These are phyloP conservation scores for Bacterosira constricta DNA, from an alignment of 108 stramenopile species.

Conservation along the genomic window DNA sequence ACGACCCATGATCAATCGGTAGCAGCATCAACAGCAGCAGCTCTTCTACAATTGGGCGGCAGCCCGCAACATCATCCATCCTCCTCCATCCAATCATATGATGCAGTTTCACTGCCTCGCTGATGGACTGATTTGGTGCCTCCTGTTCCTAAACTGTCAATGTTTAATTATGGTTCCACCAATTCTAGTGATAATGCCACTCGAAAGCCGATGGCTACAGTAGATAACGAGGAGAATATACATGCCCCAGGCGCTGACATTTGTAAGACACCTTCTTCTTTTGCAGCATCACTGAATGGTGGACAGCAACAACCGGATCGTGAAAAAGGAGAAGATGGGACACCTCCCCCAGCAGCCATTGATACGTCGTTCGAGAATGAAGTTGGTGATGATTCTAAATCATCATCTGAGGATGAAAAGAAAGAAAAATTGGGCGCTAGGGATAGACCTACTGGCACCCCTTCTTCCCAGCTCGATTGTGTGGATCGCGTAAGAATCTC, in stretches of 20 bases:
- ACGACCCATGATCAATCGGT: no score
- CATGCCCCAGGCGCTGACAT: background rate
- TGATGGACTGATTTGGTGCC: conserved; percentile 37
- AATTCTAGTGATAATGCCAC: background rate
- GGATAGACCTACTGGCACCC: no score
- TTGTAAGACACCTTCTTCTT: conserved; percentile 3
- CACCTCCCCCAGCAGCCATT: conserved; percentile 7
- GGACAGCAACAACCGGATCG: background rate
- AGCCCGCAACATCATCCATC: no score
- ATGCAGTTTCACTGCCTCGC: conserved; percentile 31
- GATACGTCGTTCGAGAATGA: conserved; percentile 12
- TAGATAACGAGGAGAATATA: conserved; percentile 10
- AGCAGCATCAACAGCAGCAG: no score
- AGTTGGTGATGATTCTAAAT: conserved; percentile 33
- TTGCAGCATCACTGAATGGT: background rate
- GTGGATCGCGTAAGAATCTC: no score
- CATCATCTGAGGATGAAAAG: conserved; percentile 5
- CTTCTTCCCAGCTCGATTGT: no score
- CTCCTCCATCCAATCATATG: no score
- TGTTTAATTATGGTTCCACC: conserved; percentile 33
- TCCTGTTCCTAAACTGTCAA: conserved; percentile 30
- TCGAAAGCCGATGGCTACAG: background rate
- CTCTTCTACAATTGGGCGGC: no score
- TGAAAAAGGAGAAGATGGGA: background rate
- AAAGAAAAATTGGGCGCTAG: conserved; percentile 2